phyloP scores from a whole-genome alignment of 2,329 filamentous ascomycete genomes.

The Aspergillus quadricinctus region DNA sequence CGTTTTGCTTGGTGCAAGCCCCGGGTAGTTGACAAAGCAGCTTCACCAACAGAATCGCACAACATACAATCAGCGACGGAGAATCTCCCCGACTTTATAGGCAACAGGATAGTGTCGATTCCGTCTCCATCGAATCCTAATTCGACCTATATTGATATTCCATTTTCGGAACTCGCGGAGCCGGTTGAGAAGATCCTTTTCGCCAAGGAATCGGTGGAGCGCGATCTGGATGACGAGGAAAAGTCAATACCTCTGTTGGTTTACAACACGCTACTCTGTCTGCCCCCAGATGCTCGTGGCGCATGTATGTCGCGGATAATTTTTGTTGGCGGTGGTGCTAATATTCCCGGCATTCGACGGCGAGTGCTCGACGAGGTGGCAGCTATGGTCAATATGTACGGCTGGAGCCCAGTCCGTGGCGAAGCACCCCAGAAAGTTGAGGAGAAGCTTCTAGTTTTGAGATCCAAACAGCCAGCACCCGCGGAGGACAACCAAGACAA shows the following conservation, averaged over 20 bases:
- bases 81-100: slow-evolving; percentile 1
- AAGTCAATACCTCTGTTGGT: slow-evolving; percentile 71
- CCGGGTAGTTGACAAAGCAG: slow-evolving; percentile 2
- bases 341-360: slow-evolving; percentile 72
- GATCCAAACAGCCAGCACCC: slow-evolving; percentile 19
- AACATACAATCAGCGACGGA: slow-evolving; percentile 2
- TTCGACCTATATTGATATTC: slow-evolving; percentile 51
- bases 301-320: slow-evolving; percentile 85
- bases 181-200: slow-evolving; percentile 76
- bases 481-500: slow-evolving; percentile 6
- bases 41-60: background rate
- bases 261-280: slow-evolving; percentile 67
- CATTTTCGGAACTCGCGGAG: slow-evolving; percentile 66
- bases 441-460: slow-evolving; percentile 43
- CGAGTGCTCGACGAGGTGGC: slow-evolving; percentile 73
- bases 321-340: slow-evolving; percentile 76
- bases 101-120: slow-evolving; percentile 40
- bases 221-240: slow-evolving; percentile 80
- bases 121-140: slow-evolving; percentile 42
- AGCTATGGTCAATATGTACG: slow-evolving; percentile 59
- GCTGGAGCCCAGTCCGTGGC: slow-evolving; percentile 74
- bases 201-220: slow-evolving; percentile 47
- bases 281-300: slow-evolving; percentile 78
- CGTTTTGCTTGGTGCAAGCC: slow-evolving; percentile 72
- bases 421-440: slow-evolving; percentile 54